Evolutionary conservation across 306 rosid genomes (phyloP), one percentile per base, ranked within the genome.

Genomic region (Quercus robur): DNA sequence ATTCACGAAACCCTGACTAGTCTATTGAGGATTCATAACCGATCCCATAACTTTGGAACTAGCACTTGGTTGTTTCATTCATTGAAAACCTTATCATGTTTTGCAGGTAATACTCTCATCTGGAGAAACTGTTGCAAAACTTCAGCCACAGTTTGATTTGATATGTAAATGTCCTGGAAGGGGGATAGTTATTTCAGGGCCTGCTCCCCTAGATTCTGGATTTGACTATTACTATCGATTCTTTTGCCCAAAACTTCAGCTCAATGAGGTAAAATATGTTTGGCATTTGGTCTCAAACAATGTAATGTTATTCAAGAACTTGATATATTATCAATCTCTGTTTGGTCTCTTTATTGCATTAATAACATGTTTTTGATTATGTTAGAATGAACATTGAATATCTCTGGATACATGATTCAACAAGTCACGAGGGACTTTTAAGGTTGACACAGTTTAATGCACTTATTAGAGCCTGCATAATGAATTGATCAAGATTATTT

Each of bases 201-300:
- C 58, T 67, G 85, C 97, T 74, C 86, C 91, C 77, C 83, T 85
- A 1, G 89, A 77, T 33, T 92, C 95, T 0, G 89, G 84, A 55
- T 92, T 89, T 84, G 97, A 94, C 64, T 86, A 91, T 84, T 84
- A 75, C 76, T 90, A 89, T 72, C 80, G 94, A 66, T 90, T 6
- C 81, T 92, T 93, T 82, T 75, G 78, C 82, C 99, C 97, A 5
- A 86, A 90, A 79, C 0, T 12, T 14, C 90, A 91, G 70, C 56
- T 92, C 84, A 80, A 86, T 54, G 97, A 92, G 95, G 99, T 90
- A 84, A 68, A 35, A 33, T 19, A 68, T 33, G 52, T 68, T 12
- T 19, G 26, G n/a, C 9, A 12, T 68, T 35, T 68, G 26, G 21
- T 35, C n/a, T 68, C 26, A 68, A 68, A 23, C 52, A 33, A 68